Base-by-base conservation (phyloP, 2,329 filamentous ascomycete genomes). In the Colletotrichum costaricense region DNA sequence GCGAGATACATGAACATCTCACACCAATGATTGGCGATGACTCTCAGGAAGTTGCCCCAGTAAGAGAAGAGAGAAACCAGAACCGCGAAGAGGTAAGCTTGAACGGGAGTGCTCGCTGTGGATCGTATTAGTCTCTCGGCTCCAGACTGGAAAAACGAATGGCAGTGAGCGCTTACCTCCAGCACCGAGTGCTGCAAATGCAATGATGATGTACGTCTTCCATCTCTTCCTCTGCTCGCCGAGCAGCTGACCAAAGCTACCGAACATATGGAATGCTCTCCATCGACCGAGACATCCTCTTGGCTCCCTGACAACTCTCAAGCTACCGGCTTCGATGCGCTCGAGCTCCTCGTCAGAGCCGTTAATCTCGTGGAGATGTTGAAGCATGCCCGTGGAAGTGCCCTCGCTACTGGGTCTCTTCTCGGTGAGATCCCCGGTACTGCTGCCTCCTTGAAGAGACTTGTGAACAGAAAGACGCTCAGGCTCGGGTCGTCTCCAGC, bases 21-120 rank as follows among this genome's bases (percentile, higher is more conserved):
- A 19, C 70, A 75, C 73, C 73, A 58, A 80, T 81, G 75, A 89
- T 90, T 54, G 88, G 78, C 2, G 86, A 73, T 69, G 16, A 63
- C 69, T 9, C 52, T 38, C 16, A 75, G 33, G 42, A 73, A 70
- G 52, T n/a, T 67, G 8, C 72, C 72, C 72, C 72, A 74, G 14
- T 71, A 72, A 0, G 72, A 74, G 57, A 74, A 74, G 22, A 73
- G 65, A 3, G 73, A 75, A 19, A 75, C 60, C 19, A 75, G 28
- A 7, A 69, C 62, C 22, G 73, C 73, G 22, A 75, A 75, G 12
- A 75, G 70, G 57, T 69, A 75, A 6, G 73, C 64, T n/a, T 75
- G 73, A 12, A 73, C 69, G 14, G 73, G 73, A 3, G 73, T 73
- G 14, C 64, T 69, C 26, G 70, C 73, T 69, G 30, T 2, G 9